Base-by-base conservation (phyloP, 2,329 filamentous ascomycete species). In the Calonectria hongkongensis region DNA sequence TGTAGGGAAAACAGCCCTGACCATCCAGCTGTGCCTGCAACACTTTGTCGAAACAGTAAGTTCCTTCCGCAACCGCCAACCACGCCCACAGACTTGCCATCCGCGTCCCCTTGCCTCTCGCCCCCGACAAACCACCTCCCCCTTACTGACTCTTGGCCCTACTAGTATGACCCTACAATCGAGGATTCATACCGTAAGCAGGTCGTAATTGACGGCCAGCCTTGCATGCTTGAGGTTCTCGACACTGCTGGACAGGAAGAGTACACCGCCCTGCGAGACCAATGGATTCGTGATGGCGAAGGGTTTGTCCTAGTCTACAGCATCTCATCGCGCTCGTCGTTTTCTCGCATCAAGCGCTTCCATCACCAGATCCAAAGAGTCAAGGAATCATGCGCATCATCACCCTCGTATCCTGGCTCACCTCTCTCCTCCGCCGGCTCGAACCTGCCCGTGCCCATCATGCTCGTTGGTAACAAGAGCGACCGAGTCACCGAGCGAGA, bases 391-490 rank as follows among this genome's bases (percentile, higher is more conserved):
- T 92, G 92, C 79, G 90, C 92, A 62, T 92, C 92, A 54, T 95
- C 94, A 28, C 93, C 94, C 9, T 93, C 93, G 33, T 96, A 95
- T 79, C 92, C 93, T 9, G 93, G 94, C 74, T 95, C 94, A 28
- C 93, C 94, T 63, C 89, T 95, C 79, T 86, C 92, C 82, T 79
- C 91, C 79, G 85, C 87, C 82, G 85, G 84, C 83, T 86, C 90
- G 30, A 91, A 91, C 75, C 89, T 91, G 75, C 93, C 93, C 25
- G 95, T 97, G 18, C 97, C 97, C 58, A 95, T 99, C 81, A 98
- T 99, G 97, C 90, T 99, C 36, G 97, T 99, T 43, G 97, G 97
- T 78, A 98, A 99, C 89, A 99, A 99, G 88, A 98, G 95, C 86
- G 97, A 99, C 86, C 91, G 97, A 80, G 95, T 98, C 58, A 98